Conservation (phyloP, 139 green algal species). For the Tetradesmus lagerheimii region DNA sequence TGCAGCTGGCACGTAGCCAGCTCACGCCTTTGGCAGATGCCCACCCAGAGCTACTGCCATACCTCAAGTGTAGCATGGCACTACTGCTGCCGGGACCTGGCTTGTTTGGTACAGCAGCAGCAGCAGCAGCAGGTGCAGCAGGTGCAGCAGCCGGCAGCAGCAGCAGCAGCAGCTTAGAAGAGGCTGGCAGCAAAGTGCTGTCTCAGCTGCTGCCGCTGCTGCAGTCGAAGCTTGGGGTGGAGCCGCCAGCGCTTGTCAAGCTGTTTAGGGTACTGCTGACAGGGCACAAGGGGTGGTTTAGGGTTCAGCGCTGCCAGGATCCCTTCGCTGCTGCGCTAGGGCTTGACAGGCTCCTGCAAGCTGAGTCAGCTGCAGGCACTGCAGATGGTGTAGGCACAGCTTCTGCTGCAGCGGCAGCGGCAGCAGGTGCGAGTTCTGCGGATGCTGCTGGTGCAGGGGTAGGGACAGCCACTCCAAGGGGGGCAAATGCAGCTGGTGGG, state of each 20-base stretch:
- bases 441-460: neutral
- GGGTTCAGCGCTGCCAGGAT: conserved; percentile 55
- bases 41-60: conserved; percentile 34
- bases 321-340: conserved; percentile 50
- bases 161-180: conserved; percentile 35
- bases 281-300: conserved; percentile 59
- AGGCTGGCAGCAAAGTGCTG: neutral
- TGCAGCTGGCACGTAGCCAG: conserved; percentile 43
- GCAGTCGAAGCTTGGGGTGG: conserved; percentile 46
- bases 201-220: conserved; percentile 49
- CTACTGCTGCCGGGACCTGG: conserved; percentile 36
- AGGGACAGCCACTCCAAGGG: neutral
- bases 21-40: conserved; percentile 47
- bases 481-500: neutral
- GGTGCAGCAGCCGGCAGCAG: conserved; percentile 14
- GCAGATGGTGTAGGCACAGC: too few species aligned
- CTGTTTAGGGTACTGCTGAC: conserved; percentile 60
- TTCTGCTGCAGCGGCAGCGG: conserved; percentile 16
- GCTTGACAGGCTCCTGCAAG: conserved; percentile 39
- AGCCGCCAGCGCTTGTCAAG: conserved; percentile 42
- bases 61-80: conserved; percentile 42
- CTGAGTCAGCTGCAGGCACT: neutral
- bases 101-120: neutral
- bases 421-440: neutral
- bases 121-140: conserved; percentile 30